phyloP scores from a whole-genome alignment of 257 asterid genomes.

The Coffea eugenioides region DNA sequence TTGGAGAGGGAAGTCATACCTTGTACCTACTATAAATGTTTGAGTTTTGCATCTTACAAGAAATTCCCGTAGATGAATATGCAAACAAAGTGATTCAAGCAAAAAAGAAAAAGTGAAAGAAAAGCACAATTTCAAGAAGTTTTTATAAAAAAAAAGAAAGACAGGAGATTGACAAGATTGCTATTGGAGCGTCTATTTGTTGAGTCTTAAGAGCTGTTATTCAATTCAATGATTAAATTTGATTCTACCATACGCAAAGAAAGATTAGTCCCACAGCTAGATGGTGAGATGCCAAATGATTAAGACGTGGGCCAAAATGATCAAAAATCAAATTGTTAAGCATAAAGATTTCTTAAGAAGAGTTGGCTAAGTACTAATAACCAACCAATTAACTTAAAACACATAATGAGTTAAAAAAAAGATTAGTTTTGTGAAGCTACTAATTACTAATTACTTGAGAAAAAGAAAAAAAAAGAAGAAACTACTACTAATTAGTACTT shows the following conservation, averaged over 20 bases:
- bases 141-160: background rate
- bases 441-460: too few relatives aligned
- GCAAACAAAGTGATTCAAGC: too few relatives aligned
- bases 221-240: background rate
- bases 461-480: too few relatives aligned
- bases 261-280: background rate
- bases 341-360: background rate
- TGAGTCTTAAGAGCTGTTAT: background rate
- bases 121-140: too few relatives aligned
- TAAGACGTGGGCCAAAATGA: constrained; percentile 8
- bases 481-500: too few relatives aligned
- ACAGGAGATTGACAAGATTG: background rate
- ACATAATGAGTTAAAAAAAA: background rate
- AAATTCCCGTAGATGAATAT: too few relatives aligned
- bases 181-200: constrained; percentile 11
- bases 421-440: too few relatives aligned
- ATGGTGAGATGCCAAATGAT: constrained; percentile 11
- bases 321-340: background rate
- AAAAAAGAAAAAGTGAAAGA: too few relatives aligned
- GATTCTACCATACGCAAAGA: constrained; percentile 12
- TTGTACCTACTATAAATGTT: too few relatives aligned
- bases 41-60: too few relatives aligned
- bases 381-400: background rate
- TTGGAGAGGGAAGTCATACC: too few relatives aligned
- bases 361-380: constrained; percentile 1